These are phyloP conservation scores for Hypholoma fasciculare DNA, from an alignment of 768 basidiomycete species.

Conservation along the genomic window DNA sequence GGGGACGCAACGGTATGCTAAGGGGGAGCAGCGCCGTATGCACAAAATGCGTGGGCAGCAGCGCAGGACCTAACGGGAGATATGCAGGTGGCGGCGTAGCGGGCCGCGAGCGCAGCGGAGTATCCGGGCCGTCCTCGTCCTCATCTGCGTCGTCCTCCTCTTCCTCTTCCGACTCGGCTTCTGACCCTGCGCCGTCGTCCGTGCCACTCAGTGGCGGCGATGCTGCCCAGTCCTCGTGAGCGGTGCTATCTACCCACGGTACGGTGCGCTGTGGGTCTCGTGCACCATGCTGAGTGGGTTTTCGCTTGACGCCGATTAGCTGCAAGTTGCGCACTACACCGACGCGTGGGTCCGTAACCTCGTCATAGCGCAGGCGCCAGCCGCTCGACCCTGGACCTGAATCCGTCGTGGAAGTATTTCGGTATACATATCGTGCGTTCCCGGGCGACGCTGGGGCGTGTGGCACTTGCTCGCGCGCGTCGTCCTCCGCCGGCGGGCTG, in stretches of 20 bases:
- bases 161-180: conserved; percentile 27
- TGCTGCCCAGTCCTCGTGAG: conserved; percentile 49
- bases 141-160: conserved; percentile 29
- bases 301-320: conserved; percentile 72
- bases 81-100: conserved; percentile 72
- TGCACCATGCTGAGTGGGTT: conserved; percentile 36
- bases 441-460: conserved; percentile 4
- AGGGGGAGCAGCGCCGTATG: conserved; percentile 64
- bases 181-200: conserved; percentile 27
- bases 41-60: conserved; percentile 69
- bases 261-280: conserved; percentile 29
- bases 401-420: not conserved
- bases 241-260: conserved; percentile 32
- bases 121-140: conserved; percentile 35
- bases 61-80: conserved; percentile 66
- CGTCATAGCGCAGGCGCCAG: conserved; percentile 58
- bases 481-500: conserved; percentile 55
- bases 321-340: conserved; percentile 55
- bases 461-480: not conserved
- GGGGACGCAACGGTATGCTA: conserved; percentile 59
- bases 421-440: not conserved
- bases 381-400: conserved; percentile 17
- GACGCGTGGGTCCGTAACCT: conserved; percentile 70
- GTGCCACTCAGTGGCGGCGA: conserved; percentile 13
- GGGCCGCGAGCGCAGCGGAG: conserved; percentile 46